phyloP scores from a whole-genome alignment of 257 asterid species.

The Nemophila menziesii region DNA sequence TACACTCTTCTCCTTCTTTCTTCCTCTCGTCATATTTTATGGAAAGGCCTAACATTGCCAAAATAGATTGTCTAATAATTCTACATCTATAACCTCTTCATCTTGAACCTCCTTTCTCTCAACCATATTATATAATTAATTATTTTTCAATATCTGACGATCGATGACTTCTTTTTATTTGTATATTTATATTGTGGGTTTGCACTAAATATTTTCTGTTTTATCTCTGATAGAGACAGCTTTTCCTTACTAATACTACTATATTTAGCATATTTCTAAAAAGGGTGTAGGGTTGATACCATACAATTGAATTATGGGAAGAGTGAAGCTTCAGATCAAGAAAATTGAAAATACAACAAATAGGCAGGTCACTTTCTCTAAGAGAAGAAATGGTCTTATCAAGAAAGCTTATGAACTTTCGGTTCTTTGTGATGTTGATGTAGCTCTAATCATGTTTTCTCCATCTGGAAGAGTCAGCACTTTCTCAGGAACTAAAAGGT shows the following conservation, averaged over 20 bases:
- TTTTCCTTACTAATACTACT: constrained; percentile 10
- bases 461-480: constrained; percentile 84
- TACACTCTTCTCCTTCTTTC: too few relatives aligned
- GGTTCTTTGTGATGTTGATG: constrained; percentile 93
- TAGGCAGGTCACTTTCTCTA: constrained; percentile 96
- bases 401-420: constrained; percentile 98
- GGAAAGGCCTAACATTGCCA: constrained; percentile 50
- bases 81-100: constrained; percentile 6
- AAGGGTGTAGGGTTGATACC: not conserved
- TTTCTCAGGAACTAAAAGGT: constrained; percentile 75
- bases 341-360: constrained; percentile 88
- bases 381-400: constrained; percentile 86
- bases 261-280: constrained; percentile 29
- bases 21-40: constrained; percentile 40
- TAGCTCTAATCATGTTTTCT: constrained; percentile 89
- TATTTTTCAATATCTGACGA: constrained; percentile 1
- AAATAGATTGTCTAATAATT: constrained; percentile 17
- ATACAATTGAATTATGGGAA: constrained; percentile 40
- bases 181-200: not conserved
- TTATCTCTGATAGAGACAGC: constrained; percentile 8
- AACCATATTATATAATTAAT: constrained; percentile 1
- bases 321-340: constrained; percentile 92
- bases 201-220: too few relatives aligned
- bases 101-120: not conserved
- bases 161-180: constrained; percentile 4